phyloP scores from a whole-genome alignment of 2,329 filamentous ascomycete species.

The Ilyonectria destructans region DNA sequence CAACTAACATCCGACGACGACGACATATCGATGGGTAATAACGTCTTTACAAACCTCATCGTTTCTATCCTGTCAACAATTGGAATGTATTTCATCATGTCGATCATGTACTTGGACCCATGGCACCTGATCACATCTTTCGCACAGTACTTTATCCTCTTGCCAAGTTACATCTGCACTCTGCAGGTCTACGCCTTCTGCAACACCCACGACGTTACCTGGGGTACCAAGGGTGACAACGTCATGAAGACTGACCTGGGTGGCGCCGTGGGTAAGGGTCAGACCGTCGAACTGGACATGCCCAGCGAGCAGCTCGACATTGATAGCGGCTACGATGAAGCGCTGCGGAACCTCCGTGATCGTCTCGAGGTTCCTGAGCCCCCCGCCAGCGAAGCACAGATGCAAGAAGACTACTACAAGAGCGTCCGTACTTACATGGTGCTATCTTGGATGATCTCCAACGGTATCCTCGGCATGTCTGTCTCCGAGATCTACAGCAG shows the following conservation, averaged over 20 bases:
- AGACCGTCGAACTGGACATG: conserved; percentile 96
- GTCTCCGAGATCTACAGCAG: conserved; percentile 88
- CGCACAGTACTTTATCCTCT: conserved; percentile 91
- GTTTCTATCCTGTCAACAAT: conserved; percentile 91
- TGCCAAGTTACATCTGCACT: conserved; percentile 96
- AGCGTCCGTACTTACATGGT: conserved; percentile 99
- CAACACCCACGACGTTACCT: conserved; percentile 51
- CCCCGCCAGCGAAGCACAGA: conserved; percentile 79
- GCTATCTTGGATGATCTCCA: conserved; percentile 92
- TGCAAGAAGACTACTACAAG: conserved; percentile 99
- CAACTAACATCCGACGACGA: conserved; percentile 73
- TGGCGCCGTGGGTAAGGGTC: conserved; percentile 83
- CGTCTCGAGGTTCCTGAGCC: conserved; percentile 84
- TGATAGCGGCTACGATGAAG: conserved; percentile 97
- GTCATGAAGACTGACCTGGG: conserved; percentile 94
- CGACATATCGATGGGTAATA: conserved; percentile 79
- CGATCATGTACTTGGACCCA: conserved; percentile 95
- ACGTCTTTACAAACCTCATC: conserved; percentile 95
- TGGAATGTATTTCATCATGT: conserved; percentile 96
- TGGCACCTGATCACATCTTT: conserved; percentile 99
- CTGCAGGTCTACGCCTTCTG: conserved; percentile 98
- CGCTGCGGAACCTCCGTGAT: conserved; percentile 94
- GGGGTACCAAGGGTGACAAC: conserved; percentile 93
- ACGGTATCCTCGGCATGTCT: conserved; percentile 94
- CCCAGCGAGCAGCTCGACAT: conserved; percentile 98